phyloP scores from a whole-genome alignment of 169 alveolate species.

The Eimeria falciformis region DNA sequence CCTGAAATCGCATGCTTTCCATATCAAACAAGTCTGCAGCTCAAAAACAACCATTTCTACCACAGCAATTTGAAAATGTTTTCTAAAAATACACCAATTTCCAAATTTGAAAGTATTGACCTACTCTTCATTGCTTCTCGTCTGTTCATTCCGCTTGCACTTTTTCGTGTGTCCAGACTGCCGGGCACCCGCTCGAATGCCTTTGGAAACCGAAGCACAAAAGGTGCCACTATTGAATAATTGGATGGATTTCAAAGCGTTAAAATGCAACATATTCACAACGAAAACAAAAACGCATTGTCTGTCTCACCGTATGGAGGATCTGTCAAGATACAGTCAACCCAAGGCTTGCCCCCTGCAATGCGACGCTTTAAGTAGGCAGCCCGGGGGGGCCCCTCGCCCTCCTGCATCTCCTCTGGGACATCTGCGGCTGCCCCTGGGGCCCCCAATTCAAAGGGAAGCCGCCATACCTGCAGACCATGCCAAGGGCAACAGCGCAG shows the following conservation, averaged over 20 bases:
- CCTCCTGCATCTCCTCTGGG: background rate
- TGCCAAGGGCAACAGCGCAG: background rate
- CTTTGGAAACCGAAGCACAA: background rate
- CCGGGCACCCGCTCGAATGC: slow-evolving; percentile 64
- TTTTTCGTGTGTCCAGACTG: slow-evolving; percentile 57
- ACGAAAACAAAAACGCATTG: background rate
- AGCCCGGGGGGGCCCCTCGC: background rate
- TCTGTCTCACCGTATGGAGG: slow-evolving; percentile 71
- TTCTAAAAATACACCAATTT: too few relatives aligned
- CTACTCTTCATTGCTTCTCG: background rate
- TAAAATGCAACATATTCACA: too few relatives aligned
- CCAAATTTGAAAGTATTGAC: too few relatives aligned
- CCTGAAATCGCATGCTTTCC: too few relatives aligned
- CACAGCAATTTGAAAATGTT: too few relatives aligned
- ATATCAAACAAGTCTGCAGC: too few relatives aligned
- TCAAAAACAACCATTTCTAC: too few relatives aligned
- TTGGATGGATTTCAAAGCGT: background rate
- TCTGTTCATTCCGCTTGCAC: background rate
- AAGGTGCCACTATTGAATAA: background rate
- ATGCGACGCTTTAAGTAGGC: background rate
- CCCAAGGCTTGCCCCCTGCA: slow-evolving; percentile 64
- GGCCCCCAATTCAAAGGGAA: slow-evolving; percentile 10
- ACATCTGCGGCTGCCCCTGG: background rate
- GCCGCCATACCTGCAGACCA: slow-evolving; percentile 18
- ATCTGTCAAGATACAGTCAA: slow-evolving; percentile 72